These are phyloP conservation scores for Sclerotinia borealis DNA, from an alignment of 2,329 filamentous ascomycete genomes.

Conservation along the genomic window DNA sequence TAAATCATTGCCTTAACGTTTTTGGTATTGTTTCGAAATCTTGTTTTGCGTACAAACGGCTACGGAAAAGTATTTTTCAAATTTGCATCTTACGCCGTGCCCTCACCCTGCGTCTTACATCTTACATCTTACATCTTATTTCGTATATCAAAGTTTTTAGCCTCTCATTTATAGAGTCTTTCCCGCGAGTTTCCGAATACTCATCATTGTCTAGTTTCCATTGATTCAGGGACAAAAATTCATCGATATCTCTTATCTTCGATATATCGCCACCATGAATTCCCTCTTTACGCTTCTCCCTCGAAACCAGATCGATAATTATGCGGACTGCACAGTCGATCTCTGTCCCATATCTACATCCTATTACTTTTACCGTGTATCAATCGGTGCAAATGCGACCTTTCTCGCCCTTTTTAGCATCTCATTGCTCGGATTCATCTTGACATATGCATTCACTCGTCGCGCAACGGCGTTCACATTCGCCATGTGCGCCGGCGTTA, in stretches of 20 bases:
- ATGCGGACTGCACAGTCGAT: not conserved
- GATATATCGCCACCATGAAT: not conserved
- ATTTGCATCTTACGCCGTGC: not conserved
- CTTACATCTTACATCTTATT: not conserved
- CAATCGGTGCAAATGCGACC: slow-evolving; percentile 45
- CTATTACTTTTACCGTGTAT: slow-evolving; percentile 49
- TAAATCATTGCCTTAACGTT: not conserved
- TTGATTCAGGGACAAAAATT: not conserved
- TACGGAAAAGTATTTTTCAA: not conserved
- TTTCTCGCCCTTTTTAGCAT: slow-evolving; percentile 47
- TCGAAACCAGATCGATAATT: slow-evolving; percentile 1
- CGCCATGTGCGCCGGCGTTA: slow-evolving; percentile 48
- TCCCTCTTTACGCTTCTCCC: not conserved
- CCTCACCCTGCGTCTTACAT: not conserved
- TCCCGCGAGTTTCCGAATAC: not conserved
- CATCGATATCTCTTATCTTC: not conserved
- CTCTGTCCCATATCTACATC: slow-evolving; percentile 33
- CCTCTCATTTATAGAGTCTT: not conserved
- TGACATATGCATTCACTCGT: slow-evolving; percentile 39
- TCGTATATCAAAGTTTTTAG: not conserved
- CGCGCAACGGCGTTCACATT: slow-evolving; percentile 45
- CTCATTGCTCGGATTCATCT: slow-evolving; percentile 38
- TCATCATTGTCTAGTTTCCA: not conserved
- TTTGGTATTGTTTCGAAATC: not conserved
- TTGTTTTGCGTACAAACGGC: not conserved